Base-by-base conservation (phyloP, 2,329 filamentous ascomycete genomes). In the Venturia asperata region DNA sequence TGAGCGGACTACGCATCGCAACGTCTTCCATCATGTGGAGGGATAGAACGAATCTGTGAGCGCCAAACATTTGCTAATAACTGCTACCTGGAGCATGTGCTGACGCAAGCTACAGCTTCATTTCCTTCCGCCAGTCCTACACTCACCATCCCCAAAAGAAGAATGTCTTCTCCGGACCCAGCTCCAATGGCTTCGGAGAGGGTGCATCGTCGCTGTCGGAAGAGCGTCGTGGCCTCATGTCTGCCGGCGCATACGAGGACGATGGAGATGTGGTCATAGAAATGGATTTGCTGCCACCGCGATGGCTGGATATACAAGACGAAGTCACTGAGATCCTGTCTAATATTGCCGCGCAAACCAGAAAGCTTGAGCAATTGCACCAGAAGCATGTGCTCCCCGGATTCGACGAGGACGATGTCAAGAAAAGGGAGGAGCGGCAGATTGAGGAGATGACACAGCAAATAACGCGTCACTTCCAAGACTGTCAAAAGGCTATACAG, bases 41-140 rank as follows among this genome's bases (percentile, higher is more conserved):
- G 82, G 94, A 99, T 84, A 89, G 94, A 79, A 99, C 94, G 71
- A 99, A 97, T 77, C 89, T 99, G 92, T 97, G 86, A 72, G 85
- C 74, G 56, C 60, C 52, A 62, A 62, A 45, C 24, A 11, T 4
- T 5, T 10, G 65, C 49, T 39, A 64, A 64, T 65, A 65, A 66
- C 61, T 61, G 67, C 66, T 66, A 39, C 64, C 64, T 69, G 66
- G 62, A 63, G 21, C 42, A 63, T 61, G 39, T 68, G 69, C 74
- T 77, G 70, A 77, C 72, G 63, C 43, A 27, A n/a, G 39, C 63
- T 30, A 70, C 74, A 96, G 93, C 76, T 99, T 95, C 77, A 94
- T 99, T 76, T 97, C 94, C 77, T 99, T 97, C 83, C 92, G 94
- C 73, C 94, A 99, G 81, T 97, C 93, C 72, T 97, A 97, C 79